Conservation (phyloP, 1,139 yeast species). For the Taphrina deformans region DNA sequence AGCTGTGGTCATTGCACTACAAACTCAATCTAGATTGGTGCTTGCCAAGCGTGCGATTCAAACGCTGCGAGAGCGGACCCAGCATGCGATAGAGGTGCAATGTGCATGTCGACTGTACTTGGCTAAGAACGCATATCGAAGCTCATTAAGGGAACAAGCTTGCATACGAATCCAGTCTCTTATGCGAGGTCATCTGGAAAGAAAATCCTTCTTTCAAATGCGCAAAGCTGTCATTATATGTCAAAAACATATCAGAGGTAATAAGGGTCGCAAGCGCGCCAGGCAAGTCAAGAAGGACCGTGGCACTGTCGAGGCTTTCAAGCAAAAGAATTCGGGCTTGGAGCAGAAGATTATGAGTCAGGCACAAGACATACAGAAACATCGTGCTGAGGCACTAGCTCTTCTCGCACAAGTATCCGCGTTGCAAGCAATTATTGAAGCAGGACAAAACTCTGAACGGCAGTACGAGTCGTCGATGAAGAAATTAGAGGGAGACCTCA, state of each 20-base stretch:
- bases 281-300: constrained; percentile 58
- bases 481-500: not conserved
- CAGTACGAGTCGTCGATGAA: not conserved
- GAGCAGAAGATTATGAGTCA: constrained; percentile 50
- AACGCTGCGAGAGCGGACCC: constrained; percentile 32
- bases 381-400: constrained; percentile 2
- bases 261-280: constrained; percentile 58
- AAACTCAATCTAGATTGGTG: not conserved
- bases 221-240: constrained; percentile 57
- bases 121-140: constrained; percentile 58
- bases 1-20: constrained; percentile 32
- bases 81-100: constrained; percentile 60
- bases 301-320: constrained; percentile 50
- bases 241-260: constrained; percentile 69
- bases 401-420: constrained; percentile 3
- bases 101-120: constrained; percentile 62
- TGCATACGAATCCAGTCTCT: constrained; percentile 72
- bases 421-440: not conserved
- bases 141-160: constrained; percentile 60
- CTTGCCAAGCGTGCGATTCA: constrained; percentile 2
- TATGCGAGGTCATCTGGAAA: constrained; percentile 61
- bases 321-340: constrained; percentile 46
- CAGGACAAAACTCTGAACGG: not conserved
- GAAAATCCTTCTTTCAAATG: constrained; percentile 60
- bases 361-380: constrained; percentile 13